phyloP scores from a whole-genome alignment of 1,284 basidiomycete species.

The Sanghuangporus baumii region DNA sequence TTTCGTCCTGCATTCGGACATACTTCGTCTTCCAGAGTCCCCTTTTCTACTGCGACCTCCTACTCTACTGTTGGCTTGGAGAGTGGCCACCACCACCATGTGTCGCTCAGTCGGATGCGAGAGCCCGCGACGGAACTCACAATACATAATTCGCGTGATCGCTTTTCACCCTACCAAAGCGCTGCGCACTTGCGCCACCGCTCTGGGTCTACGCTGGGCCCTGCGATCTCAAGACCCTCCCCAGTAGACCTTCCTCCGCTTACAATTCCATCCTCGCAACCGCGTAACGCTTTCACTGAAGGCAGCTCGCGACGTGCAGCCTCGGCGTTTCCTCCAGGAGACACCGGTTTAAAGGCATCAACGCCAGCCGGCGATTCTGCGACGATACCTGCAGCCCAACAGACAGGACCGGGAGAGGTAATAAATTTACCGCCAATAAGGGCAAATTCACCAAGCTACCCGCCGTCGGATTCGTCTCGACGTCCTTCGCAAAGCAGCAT shows the following conservation, averaged over 20 bases:
- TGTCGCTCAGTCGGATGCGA: conserved; percentile 1
- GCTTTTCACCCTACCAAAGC: conserved; percentile 13
- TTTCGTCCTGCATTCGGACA: background rate
- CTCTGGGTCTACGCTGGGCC: background rate
- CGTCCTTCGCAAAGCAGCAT: conserved; percentile 10
- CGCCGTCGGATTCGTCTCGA: background rate
- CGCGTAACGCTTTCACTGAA: conserved; percentile 4
- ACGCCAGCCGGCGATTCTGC: background rate
- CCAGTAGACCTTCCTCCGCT: conserved; percentile 16
- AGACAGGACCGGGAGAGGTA: conserved; percentile 7
- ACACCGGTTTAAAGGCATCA: background rate
- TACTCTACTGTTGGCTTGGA: background rate
- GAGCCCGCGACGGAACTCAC: background rate
- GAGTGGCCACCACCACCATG: background rate
- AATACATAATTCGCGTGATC: background rate
- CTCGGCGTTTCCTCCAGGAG: background rate
- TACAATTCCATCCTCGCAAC: conserved; percentile 10
- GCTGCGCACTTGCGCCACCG: background rate
- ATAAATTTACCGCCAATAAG: conserved; percentile 12
- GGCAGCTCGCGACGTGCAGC: background rate
- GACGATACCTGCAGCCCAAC: conserved; percentile 2
- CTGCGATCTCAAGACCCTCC: conserved; percentile 3
- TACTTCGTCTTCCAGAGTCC: conserved; percentile 2
- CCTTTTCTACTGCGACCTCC: background rate
- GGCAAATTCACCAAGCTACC: background rate